Conservation (phyloP, 345 rosid species). For the Diplotaxis tenuifolia region DNA sequence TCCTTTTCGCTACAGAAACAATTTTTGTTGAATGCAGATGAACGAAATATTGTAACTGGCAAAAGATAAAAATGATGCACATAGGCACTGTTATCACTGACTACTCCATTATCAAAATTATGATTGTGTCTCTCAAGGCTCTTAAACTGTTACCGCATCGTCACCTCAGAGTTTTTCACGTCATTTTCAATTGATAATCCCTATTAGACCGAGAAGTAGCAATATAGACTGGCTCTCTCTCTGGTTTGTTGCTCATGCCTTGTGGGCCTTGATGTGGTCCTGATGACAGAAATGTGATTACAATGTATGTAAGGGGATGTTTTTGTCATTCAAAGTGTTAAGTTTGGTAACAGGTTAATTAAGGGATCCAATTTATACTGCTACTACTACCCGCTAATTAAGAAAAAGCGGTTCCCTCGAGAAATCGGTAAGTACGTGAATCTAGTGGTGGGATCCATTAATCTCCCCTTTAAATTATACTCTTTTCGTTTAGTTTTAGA, state of each 20-base stretch:
- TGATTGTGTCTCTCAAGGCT: slow-evolving; percentile 4
- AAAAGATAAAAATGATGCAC: slow-evolving; percentile 29
- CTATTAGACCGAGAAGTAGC: background rate
- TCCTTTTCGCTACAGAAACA: slow-evolving; percentile 2
- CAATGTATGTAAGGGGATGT: background rate
- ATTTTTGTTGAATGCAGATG: slow-evolving; percentile 10
- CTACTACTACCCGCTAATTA: background rate
- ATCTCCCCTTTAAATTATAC: slow-evolving; percentile 6
- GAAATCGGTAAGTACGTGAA: slow-evolving; percentile 1
- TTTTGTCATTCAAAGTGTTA: background rate
- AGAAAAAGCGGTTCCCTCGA: background rate
- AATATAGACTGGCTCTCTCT: slow-evolving; percentile 5
- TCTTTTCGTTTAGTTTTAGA: too few relatives aligned
- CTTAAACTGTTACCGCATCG: background rate
- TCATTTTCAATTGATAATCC: slow-evolving; percentile 1
- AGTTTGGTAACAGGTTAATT: background rate
- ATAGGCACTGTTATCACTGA: slow-evolving; percentile 3
- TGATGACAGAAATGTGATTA: slow-evolving; percentile 13
- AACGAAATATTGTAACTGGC: slow-evolving; percentile 14
- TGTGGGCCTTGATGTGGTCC: slow-evolving; percentile 17
- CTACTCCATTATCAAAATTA: background rate
- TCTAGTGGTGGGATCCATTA: background rate
- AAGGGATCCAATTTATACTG: background rate
- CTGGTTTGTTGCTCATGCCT: background rate
- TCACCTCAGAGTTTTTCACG: slow-evolving; percentile 6